Conservation (phyloP, 768 basidiomycete species). For the Termitomyces sp. region DNA sequence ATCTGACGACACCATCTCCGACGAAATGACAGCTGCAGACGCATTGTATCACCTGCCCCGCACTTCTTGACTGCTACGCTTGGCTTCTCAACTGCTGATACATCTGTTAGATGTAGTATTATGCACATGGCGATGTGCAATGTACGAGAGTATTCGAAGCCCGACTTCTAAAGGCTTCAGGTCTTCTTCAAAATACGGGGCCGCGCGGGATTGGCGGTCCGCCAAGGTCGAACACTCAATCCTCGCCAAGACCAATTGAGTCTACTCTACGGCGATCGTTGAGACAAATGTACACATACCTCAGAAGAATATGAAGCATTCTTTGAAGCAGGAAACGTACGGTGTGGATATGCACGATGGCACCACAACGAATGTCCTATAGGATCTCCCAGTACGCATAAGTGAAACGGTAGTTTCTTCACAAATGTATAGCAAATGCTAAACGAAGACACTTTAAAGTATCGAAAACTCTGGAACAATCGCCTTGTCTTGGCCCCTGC, state of each 20-base stretch:
- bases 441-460: not conserved
- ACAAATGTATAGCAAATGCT: not conserved
- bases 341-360: not conserved
- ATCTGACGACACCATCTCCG: not conserved
- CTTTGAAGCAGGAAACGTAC: not conserved
- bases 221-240: not conserved
- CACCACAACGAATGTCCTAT: no score
- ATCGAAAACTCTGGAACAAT: not conserved
- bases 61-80: not conserved
- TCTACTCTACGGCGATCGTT: not conserved
- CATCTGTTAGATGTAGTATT: not conserved
- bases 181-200: not conserved
- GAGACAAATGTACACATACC: not conserved
- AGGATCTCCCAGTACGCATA: not conserved
- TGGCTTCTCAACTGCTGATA: not conserved
- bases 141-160: not conserved
- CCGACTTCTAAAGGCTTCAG: not conserved
- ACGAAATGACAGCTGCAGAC: not conserved
- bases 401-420: not conserved
- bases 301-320: not conserved
- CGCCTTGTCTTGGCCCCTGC: slow-evolving; percentile 4
- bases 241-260: not conserved
- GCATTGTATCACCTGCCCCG: not conserved
- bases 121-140: not conserved
- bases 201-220: not conserved